A percentile compares a stretch with the other conserved stretches of the same genome.
phyloP scores from a whole-genome alignment of 345 rosid genomes.

The Pistacia atlantica region DNA sequence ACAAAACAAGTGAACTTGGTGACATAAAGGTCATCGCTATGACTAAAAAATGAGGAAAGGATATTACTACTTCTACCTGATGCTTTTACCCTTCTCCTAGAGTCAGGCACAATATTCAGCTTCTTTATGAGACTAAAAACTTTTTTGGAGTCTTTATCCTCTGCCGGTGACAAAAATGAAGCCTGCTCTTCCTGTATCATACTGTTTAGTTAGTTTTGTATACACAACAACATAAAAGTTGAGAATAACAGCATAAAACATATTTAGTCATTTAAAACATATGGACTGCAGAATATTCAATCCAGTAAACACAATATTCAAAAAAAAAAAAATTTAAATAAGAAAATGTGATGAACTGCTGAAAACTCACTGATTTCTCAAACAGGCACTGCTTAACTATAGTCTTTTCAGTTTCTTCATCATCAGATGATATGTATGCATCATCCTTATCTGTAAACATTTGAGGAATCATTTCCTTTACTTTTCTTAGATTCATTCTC shows the following conservation, averaged over 20 bases:
- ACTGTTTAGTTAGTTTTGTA: slow-evolving; percentile 10
- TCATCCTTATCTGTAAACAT: slow-evolving; percentile 91
- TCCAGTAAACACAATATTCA: neutral
- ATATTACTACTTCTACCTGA: slow-evolving; percentile 52
- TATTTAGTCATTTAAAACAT: neutral
- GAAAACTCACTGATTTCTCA: slow-evolving; percentile 66
- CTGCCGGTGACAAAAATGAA: slow-evolving; percentile 50
- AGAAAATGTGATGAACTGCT: slow-evolving; percentile 2
- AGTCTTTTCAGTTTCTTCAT: slow-evolving; percentile 73
- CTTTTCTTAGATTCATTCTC: slow-evolving; percentile 62
- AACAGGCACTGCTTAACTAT: slow-evolving; percentile 45
- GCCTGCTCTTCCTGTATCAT: slow-evolving; percentile 58
- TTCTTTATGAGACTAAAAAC: slow-evolving; percentile 74
- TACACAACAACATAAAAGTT: slow-evolving; percentile 2
- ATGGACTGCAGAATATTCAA: neutral
- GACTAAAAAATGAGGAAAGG: slow-evolving; percentile 5
- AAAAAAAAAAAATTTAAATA: neutral
- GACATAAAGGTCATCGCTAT: slow-evolving; percentile 7
- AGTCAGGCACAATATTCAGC: slow-evolving; percentile 60
- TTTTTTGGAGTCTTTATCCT: slow-evolving; percentile 59
- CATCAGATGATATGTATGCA: slow-evolving; percentile 78
- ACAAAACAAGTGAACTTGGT: neutral
- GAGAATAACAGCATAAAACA: neutral
- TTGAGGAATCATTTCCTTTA: slow-evolving; percentile 84
- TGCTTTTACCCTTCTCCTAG: slow-evolving; percentile 56